A percentile compares a stretch with the other conserved stretches of the same genome.
Evolutionary conservation across 805 yeast genomes (phyloP).

Genomic region (Danielia oregonensis): DNA sequence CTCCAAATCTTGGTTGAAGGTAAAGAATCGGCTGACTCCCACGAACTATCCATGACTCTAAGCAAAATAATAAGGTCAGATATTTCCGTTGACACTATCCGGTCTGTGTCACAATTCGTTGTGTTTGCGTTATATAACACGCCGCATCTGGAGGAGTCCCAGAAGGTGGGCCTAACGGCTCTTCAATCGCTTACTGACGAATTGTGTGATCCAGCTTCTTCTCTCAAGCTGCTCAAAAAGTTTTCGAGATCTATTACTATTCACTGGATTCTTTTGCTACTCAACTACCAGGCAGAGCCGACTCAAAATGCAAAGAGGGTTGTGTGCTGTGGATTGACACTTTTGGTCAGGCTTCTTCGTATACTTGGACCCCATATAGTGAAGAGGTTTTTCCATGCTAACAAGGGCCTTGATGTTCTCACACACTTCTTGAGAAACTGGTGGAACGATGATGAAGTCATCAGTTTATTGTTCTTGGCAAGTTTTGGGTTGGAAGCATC

Average conservation of each 20-base stretch:
- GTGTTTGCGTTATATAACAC: conserved; percentile 47
- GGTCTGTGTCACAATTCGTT: conserved; percentile 44
- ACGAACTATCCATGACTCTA: conserved; percentile 20
- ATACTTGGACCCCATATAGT: conserved; percentile 45
- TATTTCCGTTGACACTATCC: conserved; percentile 52
- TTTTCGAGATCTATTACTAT: conserved; percentile 54
- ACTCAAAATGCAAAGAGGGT: conserved; percentile 26
- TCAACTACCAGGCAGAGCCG: conserved; percentile 29
- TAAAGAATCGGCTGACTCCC: conserved; percentile 6
- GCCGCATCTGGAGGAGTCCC: conserved; percentile 23
- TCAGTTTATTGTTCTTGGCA: conserved; percentile 40
- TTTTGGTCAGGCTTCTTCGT: conserved; percentile 49
- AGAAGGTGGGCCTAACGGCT: conserved; percentile 32
- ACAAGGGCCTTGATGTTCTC: conserved; percentile 49
- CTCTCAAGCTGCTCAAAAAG: conserved; percentile 38
- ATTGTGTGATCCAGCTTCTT: conserved; percentile 37
- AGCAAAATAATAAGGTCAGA: conserved; percentile 30
- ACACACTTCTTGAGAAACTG: conserved; percentile 42
- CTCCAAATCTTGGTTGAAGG: conserved; percentile 14
- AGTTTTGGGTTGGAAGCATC: conserved; percentile 34
- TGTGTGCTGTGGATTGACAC: conserved; percentile 34
- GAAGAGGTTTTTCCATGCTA: conserved; percentile 44
- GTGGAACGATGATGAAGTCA: conserved; percentile 47
- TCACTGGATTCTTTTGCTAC: conserved; percentile 59
- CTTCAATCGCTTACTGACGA: conserved; percentile 32